A percentile compares a stretch with the other conserved stretches of the same genome.
Conservation (phyloP, 352 stramenopile genomes). For the Elongisporangium anandrum region DNA sequence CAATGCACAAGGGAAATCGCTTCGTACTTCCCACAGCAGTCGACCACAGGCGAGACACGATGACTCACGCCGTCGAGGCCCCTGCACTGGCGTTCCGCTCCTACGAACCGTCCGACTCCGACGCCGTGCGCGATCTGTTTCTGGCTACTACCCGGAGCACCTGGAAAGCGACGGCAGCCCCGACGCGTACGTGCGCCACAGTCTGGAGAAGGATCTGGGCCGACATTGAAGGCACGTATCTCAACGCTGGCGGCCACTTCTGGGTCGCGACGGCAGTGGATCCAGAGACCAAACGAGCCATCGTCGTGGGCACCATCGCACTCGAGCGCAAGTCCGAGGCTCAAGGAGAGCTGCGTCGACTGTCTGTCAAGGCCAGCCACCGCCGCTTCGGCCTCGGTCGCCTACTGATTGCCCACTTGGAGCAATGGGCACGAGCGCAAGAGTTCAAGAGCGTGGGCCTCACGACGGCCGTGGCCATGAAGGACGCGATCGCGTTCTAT, state of each 20-base stretch:
- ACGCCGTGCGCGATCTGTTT: conserved; percentile 19
- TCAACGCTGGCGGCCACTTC: conserved; percentile 11
- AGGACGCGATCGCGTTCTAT: conserved; percentile 22
- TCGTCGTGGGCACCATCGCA: conserved; percentile 26
- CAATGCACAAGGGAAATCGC: no score
- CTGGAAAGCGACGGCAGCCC: conserved; percentile 5
- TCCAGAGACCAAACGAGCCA: background rate
- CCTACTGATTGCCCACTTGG: conserved; percentile 17
- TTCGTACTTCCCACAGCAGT: no score
- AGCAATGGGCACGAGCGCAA: conserved; percentile 20
- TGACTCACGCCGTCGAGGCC: background rate
- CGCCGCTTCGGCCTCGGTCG: conserved; percentile 26
- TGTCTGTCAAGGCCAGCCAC: conserved; percentile 25
- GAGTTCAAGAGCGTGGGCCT: conserved; percentile 19
- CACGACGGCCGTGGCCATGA: conserved; percentile 23
- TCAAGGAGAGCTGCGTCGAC: conserved; percentile 27
- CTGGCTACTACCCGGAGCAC: conserved; percentile 17
- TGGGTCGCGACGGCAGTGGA: background rate
- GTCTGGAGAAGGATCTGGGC: conserved; percentile 23
- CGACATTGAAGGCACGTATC: conserved; percentile 23
- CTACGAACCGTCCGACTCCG: conserved; percentile 15
- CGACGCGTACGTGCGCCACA: conserved; percentile 19
- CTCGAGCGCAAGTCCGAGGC: conserved; percentile 20
- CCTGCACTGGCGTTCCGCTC: conserved; percentile 11
- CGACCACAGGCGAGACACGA: no score